These are phyloP conservation scores for Candida tallmaniae DNA, from an alignment of 805 yeast species.

Conservation along the genomic window DNA sequence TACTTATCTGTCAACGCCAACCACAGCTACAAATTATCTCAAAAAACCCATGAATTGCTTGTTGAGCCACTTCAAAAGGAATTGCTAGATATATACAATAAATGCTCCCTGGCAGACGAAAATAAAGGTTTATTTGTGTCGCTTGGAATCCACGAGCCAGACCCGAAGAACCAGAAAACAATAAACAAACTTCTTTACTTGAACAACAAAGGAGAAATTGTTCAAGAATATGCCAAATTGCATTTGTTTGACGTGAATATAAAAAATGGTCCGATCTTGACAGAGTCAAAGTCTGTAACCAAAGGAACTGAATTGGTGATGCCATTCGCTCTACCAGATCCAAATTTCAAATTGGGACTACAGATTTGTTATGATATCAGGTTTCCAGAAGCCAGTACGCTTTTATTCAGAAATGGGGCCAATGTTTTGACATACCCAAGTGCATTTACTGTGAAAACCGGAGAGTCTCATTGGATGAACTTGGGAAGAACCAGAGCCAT, in stretches of 20 bases:
- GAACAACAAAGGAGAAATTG: conserved; percentile 56
- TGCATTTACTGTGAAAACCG: conserved; percentile 90
- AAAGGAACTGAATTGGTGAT: conserved; percentile 56
- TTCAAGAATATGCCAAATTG: conserved; percentile 72
- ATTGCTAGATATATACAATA: conserved; percentile 32
- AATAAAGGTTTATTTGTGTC: conserved; percentile 58
- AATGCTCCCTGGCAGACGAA: conserved; percentile 10
- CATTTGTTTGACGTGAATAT: conserved; percentile 89
- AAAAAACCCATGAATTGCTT: conserved; percentile 33
- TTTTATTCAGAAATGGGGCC: conserved; percentile 66
- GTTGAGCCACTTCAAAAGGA: conserved; percentile 41
- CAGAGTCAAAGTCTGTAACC: conserved; percentile 76
- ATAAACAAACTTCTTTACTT: conserved; percentile 75
- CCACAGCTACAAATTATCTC: conserved; percentile 62
- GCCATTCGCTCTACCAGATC: conserved; percentile 49
- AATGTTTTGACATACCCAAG: conserved; percentile 78
- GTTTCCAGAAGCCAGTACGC: conserved; percentile 74
- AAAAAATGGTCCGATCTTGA: conserved; percentile 72
- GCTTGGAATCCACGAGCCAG: conserved; percentile 87
- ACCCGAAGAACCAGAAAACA: conserved; percentile 32
- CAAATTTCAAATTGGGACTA: conserved; percentile 49
- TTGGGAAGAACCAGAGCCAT: conserved; percentile 82
- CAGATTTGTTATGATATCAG: conserved; percentile 85
- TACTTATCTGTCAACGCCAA: conserved; percentile 68
- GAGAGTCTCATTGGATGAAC: conserved; percentile 84